These are phyloP conservation scores for Cryptococcus sp. DNA, from an alignment of 1,284 basidiomycete genomes.

Conservation along the genomic window DNA sequence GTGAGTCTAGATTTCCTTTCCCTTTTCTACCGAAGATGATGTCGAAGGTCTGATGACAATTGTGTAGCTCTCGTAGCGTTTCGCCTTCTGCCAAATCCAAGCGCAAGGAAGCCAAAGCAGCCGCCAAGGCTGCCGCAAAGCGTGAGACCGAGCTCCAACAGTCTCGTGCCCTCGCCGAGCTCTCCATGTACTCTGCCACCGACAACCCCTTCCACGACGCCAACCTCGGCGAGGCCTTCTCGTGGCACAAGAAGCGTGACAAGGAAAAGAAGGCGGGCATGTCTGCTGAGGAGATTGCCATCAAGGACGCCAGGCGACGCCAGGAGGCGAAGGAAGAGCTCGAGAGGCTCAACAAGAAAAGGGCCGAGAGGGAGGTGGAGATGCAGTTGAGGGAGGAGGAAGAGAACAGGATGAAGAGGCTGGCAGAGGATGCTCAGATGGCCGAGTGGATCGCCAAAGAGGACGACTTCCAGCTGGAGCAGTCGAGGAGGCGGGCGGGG, in stretches of 20 bases:
- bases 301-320: conserved; percentile 72
- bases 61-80: conserved; percentile 38
- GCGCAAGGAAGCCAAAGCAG: conserved; percentile 72
- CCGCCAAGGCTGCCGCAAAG: conserved; percentile 75
- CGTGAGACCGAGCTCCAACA: conserved; percentile 79
- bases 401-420: conserved; percentile 76
- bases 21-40: not conserved
- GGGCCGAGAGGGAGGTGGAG: conserved; percentile 89
- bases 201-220: conserved; percentile 94
- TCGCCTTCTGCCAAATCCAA: conserved; percentile 33
- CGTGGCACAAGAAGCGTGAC: conserved; percentile 98
- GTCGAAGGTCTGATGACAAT: not conserved
- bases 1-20: conserved; percentile 1
- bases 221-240: conserved; percentile 90
- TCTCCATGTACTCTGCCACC: conserved; percentile 90
- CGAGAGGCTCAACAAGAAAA: conserved; percentile 80
- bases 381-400: conserved; percentile 86
- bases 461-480: conserved; percentile 94
- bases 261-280: conserved; percentile 89
- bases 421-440: conserved; percentile 94
- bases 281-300: conserved; percentile 71
- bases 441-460: conserved; percentile 97
- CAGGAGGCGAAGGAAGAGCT: conserved; percentile 94
- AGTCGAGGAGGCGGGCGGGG: conserved; percentile 82
- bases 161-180: conserved; percentile 71